Base-by-base conservation (phyloP, 129 eudicot genomes). In the Apium graveolens region DNA sequence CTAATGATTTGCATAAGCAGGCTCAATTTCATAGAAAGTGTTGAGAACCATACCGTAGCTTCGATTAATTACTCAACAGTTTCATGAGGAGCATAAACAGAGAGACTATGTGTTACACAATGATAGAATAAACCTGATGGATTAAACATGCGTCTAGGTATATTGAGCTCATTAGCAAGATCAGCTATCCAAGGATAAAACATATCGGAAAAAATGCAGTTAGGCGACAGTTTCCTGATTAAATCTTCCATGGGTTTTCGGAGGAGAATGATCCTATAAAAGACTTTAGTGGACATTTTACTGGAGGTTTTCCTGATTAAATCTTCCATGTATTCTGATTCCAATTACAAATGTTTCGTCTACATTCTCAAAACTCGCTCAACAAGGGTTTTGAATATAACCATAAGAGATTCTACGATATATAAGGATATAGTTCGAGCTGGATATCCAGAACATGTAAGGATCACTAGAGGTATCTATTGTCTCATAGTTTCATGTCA, bases 141-240 rank as follows among this genome's bases (percentile, higher is more conserved):
- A 70, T 66, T 71, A 86, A 83, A 29, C 76, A 78, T 18, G 76
- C 83, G 49, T 57, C 87, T 75, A 5, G 87, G 87, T 11, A 86
- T 76, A 0, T 65, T 41, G 0, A 86, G 74, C 34, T 81, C 78
- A 7, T 43, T 35, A 0, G 85, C 85, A 13, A 83, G n/a, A 39
- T 86, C 90, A 12, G 71, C 79, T 0, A 87, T 83, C 90, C 90
- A 86, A 24, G 84, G 85, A 20, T 74, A 78, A 32, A 81, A 74
- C 74, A 80, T 63, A 41, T 86, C 90, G 1, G 90, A 83, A 27
- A 81, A 82, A 10, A 86, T 86, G 83, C 83, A 81, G 35, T 78
- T 46, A 2, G 90, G 87, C 2, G 76, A 1, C 20, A 34, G 31
- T 12, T 38, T 10, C 35, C 74, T 57, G 14, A 86, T 63, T 29